Conservation (phyloP, 2,329 filamentous ascomycete genomes). For the Neofusicoccum parvum region DNA sequence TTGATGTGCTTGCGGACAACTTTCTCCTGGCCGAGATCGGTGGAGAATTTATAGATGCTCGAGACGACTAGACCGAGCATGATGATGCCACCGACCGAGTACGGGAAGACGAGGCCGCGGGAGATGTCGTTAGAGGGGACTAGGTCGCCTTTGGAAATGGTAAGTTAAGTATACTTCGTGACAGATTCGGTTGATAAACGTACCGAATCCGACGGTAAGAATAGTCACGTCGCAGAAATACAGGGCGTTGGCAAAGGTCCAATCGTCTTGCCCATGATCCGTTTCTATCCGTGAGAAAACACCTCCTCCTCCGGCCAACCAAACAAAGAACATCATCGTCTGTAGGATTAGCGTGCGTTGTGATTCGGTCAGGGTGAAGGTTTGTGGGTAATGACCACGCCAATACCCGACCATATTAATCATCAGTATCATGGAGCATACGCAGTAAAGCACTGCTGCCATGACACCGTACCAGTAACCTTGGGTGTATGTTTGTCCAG, state of each 20-base stretch:
- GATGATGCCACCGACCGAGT: conserved; percentile 79
- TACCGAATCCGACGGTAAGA: conserved; percentile 41
- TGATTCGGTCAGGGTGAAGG: conserved; percentile 75
- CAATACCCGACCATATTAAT: conserved; percentile 79
- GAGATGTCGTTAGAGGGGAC: conserved; percentile 59
- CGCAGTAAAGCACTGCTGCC: conserved; percentile 75
- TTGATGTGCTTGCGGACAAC: conserved; percentile 63
- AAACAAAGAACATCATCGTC: conserved; percentile 82
- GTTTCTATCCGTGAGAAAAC: conserved; percentile 71
- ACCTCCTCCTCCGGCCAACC: conserved; percentile 75
- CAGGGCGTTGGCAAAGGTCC: conserved; percentile 72
- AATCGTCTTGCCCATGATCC: conserved; percentile 48
- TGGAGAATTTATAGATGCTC: conserved; percentile 70
- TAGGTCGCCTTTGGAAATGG: conserved; percentile 49
- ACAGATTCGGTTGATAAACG: background rate
- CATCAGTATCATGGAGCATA: conserved; percentile 75
- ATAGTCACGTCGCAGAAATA: conserved; percentile 50
- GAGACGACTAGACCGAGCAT: conserved; percentile 82
- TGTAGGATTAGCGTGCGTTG: conserved; percentile 90
- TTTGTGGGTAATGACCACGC: conserved; percentile 72
- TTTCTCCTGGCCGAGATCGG: conserved; percentile 63
- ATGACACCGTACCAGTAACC: conserved; percentile 87
- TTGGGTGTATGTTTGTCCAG: conserved; percentile 67
- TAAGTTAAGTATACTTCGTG: background rate
- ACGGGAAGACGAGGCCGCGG: conserved; percentile 77